Evolutionary conservation across 306 rosid genomes (phyloP), one percentile per base, ranked within the genome.

Genomic region (Senna tora): DNA sequence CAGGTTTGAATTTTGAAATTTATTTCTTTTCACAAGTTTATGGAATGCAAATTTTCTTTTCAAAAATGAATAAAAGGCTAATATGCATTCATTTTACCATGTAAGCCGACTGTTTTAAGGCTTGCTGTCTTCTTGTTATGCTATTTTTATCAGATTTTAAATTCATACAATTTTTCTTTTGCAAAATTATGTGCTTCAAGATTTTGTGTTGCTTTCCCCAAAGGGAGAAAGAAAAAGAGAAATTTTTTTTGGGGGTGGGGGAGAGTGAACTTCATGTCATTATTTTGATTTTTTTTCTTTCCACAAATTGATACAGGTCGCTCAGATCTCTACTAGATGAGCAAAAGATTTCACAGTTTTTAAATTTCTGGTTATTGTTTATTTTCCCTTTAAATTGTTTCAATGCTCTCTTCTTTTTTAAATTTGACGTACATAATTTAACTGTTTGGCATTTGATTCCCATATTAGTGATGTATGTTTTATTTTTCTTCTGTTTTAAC

Each of bases 1-100:
- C 91, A 87, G 96, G 91, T 90, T 84, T 58, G 79, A 65, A 39
- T 50, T 7, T 65, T 73, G 52, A 17, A 71, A 17, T 47, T 73
- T 71, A 21, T 33, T 73, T 19, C 25, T 0, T 46, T 63, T 17
- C 63, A 46, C 32, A 64, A 59, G 56, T 50, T 66, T 43, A 36
- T 12, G 69, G 56, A 55, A 39, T 57, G 13, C 15, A 5, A 4
- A 36, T 65, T 61, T n/a, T 46, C 20, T 4, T 46, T 67, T 65
- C 9, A 17, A 41, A 60, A 65, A 45, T 60, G 57, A 41, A 73
- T 7, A 60, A 53, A 71, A 22, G 12, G 42, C 25, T 71, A 60
- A 74, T 34, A 13, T 71, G 33, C 42, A 38, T 62, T 46, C 13
- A 2, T 81, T 81, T 41, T 17, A 52, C 50, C 16, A 46, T 50